A percentile compares a stretch with the other conserved stretches of the same genome.
phyloP scores from a whole-genome alignment of 1,284 basidiomycete species.

The Clitocybe nebularis region DNA sequence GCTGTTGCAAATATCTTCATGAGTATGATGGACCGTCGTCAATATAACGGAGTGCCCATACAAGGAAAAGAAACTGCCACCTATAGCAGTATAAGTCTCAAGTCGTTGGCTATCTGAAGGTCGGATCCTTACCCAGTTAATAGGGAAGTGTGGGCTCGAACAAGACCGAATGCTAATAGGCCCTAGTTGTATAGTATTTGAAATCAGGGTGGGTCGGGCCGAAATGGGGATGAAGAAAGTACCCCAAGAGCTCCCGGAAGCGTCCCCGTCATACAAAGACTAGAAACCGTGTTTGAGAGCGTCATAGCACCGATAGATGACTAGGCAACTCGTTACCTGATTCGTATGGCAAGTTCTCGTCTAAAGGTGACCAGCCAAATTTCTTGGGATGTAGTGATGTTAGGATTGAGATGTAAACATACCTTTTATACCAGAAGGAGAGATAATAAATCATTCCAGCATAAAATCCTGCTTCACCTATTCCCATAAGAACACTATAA shows the following conservation, averaged over 20 bases:
- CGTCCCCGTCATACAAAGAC: conserved; percentile 52
- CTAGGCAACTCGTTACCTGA: conserved; percentile 30
- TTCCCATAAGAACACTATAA: conserved; percentile 44
- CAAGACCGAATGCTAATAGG: conserved; percentile 49
- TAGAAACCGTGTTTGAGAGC: conserved; percentile 16
- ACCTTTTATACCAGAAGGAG: conserved; percentile 51
- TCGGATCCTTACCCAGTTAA: conserved; percentile 35
- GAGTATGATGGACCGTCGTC: no score
- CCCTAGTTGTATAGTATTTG: conserved; percentile 36
- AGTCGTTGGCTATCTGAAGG: neutral
- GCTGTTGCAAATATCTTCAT: conserved; percentile 23
- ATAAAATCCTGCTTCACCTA: conserved; percentile 47
- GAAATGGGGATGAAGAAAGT: conserved; percentile 8
- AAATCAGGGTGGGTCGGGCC: neutral
- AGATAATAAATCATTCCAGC: conserved; percentile 57
- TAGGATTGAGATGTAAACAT: conserved; percentile 18
- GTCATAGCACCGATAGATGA: neutral
- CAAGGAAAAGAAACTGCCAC: conserved; percentile 56
- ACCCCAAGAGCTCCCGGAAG: conserved; percentile 53
- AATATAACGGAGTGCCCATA: no score
- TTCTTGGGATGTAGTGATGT: conserved; percentile 6
- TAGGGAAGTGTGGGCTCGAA: conserved; percentile 42
- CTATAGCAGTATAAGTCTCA: conserved; percentile 20
- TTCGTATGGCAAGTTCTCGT: conserved; percentile 50
- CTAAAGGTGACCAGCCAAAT: conserved; percentile 20